These are phyloP conservation scores for Aspergillus nidulans DNA, from an alignment of 495 filamentous ascomycete species.

Conservation along the genomic window DNA sequence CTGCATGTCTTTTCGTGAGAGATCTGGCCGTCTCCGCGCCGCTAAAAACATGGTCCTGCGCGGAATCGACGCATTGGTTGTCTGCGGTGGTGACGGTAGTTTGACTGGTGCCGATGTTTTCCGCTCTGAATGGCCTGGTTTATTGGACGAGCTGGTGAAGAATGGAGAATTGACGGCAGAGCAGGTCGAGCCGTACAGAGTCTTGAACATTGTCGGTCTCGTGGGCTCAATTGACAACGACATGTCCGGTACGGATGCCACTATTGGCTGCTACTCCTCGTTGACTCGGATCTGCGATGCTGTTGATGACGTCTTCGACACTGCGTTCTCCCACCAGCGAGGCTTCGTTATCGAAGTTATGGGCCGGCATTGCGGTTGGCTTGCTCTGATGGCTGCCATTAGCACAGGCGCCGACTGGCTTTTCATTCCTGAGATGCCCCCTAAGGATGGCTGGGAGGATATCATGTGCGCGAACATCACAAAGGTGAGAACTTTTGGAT, in stretches of 20 bases:
- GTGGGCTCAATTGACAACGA: conserved; percentile 99
- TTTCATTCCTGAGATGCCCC: conserved; percentile 95
- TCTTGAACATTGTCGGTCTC: conserved; percentile 92
- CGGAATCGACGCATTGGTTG: conserved; percentile 93
- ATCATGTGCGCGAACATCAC: conserved; percentile 82
- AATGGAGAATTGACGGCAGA: conserved; percentile 62
- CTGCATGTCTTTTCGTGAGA: conserved; percentile 83
- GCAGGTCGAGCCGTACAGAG: conserved; percentile 65
- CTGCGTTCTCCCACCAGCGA: conserved; percentile 91
- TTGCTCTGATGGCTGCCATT: conserved; percentile 94
- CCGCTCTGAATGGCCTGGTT: conserved; percentile 80
- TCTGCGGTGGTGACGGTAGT: conserved; percentile 96
- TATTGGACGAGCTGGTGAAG: conserved; percentile 76
- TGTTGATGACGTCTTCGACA: conserved; percentile 95
- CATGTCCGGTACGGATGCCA: conserved; percentile 93
- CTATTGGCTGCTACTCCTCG: conserved; percentile 95
- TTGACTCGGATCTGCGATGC: conserved; percentile 87
- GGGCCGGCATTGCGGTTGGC: conserved; percentile 98
- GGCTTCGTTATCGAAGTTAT: conserved; percentile 99
- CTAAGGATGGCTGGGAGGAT: conserved; percentile 78
- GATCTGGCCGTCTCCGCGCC: conserved; percentile 71
- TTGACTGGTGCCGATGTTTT: conserved; percentile 96
- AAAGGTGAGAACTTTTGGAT: conserved; percentile 51
- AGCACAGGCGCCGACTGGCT: conserved; percentile 95
- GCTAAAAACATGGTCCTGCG: conserved; percentile 91